These are phyloP conservation scores for Phialemonium atrogriseum DNA, from an alignment of 2,329 filamentous ascomycete species.

Conservation along the genomic window DNA sequence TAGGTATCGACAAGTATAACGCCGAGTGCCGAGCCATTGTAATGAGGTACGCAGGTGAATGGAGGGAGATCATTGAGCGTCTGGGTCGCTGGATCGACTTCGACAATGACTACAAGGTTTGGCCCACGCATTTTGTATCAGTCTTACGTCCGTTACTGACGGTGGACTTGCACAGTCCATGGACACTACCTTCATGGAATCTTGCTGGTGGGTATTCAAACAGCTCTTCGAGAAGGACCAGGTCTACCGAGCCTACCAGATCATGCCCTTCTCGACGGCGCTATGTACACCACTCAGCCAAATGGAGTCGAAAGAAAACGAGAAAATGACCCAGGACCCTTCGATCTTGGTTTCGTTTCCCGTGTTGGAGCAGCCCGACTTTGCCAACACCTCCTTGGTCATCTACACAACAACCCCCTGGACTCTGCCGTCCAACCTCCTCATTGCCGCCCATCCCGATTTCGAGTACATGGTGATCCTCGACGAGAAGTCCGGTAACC, in stretches of 20 bases:
- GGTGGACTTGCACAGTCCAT: constrained; percentile 67
- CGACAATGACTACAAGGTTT: constrained; percentile 89
- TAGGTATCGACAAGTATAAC: constrained; percentile 87
- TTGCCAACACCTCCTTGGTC: constrained; percentile 67
- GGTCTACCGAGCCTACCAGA: constrained; percentile 83
- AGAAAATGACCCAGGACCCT: constrained; percentile 86
- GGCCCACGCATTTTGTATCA: too few species aligned
- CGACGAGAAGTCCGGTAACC: constrained; percentile 73
- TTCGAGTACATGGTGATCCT: constrained; percentile 80
- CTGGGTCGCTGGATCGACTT: constrained; percentile 96
- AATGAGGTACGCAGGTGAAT: constrained; percentile 82
- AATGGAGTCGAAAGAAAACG: constrained; percentile 91
- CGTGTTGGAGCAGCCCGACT: constrained; percentile 64
- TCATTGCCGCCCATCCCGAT: constrained; percentile 63
- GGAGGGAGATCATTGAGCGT: constrained; percentile 80
- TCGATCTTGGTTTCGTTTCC: constrained; percentile 86
- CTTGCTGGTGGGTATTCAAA: constrained; percentile 95
- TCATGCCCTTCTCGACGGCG: constrained; percentile 93
- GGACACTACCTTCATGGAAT: constrained; percentile 94
- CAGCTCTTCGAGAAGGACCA: constrained; percentile 81
- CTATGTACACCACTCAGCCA: constrained; percentile 86
- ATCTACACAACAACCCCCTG: constrained; percentile 83
- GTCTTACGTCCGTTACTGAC: too few species aligned
- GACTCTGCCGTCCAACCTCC: constrained; percentile 72
- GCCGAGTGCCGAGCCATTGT: constrained; percentile 86